phyloP scores from a whole-genome alignment of 139 green algal genomes.

The Chlorella sp. region DNA sequence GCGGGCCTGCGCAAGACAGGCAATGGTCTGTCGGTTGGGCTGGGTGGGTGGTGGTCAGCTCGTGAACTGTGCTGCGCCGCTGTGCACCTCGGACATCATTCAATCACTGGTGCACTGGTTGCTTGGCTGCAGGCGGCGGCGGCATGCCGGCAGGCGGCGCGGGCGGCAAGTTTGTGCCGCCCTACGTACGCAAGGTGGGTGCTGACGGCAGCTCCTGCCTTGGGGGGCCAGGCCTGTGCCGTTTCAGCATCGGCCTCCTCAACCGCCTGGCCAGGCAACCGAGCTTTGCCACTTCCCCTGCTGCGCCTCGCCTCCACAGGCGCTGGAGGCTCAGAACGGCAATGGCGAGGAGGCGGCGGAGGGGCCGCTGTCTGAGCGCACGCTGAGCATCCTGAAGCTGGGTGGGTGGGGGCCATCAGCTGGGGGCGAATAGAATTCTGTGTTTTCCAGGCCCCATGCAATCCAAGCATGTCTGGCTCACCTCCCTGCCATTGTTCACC shows the following conservation, averaged over 20 bases:
- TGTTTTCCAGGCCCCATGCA: background rate
- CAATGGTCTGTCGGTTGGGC: background rate
- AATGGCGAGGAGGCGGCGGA: constrained; percentile 44
- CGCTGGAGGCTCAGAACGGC: constrained; percentile 19
- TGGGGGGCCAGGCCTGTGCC: too few species aligned
- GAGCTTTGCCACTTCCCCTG: too few species aligned
- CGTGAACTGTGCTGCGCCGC: too few species aligned
- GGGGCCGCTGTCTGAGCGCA: constrained; percentile 54
- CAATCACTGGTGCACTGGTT: too few species aligned
- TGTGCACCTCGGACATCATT: too few species aligned
- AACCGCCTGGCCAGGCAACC: too few species aligned
- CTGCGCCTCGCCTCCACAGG: background rate
- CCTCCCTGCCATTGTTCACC: background rate
- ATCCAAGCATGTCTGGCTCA: too few species aligned
- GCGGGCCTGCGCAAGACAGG: constrained; percentile 27
- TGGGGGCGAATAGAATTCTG: background rate
- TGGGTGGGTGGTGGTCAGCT: background rate
- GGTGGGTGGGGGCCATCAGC: background rate
- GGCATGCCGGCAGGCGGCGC: constrained; percentile 14
- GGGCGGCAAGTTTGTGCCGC: constrained; percentile 69
- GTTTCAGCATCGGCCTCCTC: too few species aligned
- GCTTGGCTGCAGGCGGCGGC: constrained; percentile 5
- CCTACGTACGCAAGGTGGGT: constrained; percentile 54
- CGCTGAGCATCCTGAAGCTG: constrained; percentile 66
- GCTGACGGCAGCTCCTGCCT: too few species aligned